Base-by-base conservation (phyloP, 768 basidiomycete species). In the Lactarius hatsudake region DNA sequence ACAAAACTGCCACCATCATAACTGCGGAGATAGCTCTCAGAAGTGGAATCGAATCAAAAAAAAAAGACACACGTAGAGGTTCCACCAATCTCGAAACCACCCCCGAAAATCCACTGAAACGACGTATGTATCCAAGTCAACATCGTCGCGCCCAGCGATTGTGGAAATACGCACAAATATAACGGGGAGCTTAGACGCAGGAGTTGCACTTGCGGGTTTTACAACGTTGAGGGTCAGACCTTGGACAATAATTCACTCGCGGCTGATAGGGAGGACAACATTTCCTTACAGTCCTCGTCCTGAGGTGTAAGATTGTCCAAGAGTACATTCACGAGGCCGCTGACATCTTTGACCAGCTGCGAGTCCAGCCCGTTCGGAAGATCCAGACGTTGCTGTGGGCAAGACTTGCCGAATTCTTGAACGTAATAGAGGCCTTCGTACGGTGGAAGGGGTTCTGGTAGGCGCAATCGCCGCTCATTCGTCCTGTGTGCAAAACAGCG, bases 381-480 rank as follows among this genome's bases (percentile, higher is more conserved):
- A 3, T n/a, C 40, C 30, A 71, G 18, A 18, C 58, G 30, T 51
- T 73, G 71, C 59, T 75, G 75, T 10, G 75, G 75, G 62, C 75
- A 75, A 10, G 75, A 70, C 36, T 59, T 42, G 1, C 75, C 75
- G 60, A 62, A 75, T 8, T 59, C 42, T 32, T 63, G 71, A 9
- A 60, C 72, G 18, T 62, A 54, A 18, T 74, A 61, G 15, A 17
- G 26, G 10, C 74, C 75, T 9, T 55, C 59, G 48, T 73, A 72
- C 3, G 67, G 68, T 0, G 20, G 26, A 26, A 48, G 36, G 5
- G 72, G 51, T 36, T 71, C 60, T 7, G 82, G 80, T 13, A 61
- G 73, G 28, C 70, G 75, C 63, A 82, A 81, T 1, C 81, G 80
- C 2, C 75, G 72, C 8, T 78, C 70, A 26, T 73, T 74, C 1